Conservation (phyloP, 306 rosid species). For the Vicia faba region DNA sequence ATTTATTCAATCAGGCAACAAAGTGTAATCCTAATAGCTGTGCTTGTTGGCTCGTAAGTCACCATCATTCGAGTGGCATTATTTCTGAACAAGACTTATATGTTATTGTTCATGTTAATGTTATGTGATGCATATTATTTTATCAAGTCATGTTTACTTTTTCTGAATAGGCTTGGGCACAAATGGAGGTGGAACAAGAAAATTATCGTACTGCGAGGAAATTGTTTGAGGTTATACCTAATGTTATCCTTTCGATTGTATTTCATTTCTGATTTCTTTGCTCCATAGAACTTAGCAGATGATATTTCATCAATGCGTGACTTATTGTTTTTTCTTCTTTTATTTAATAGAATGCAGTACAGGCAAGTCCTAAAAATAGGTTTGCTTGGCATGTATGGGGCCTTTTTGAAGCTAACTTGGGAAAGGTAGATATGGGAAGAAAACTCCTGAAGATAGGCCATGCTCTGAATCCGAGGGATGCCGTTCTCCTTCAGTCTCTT, state of each 20-base stretch:
- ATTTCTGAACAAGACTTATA: slow-evolving; percentile 26
- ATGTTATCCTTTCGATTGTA: not conserved
- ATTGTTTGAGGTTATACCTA: slow-evolving; percentile 76
- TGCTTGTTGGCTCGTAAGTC: slow-evolving; percentile 98
- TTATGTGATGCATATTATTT: slow-evolving; percentile 4
- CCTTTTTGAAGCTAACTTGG: slow-evolving; percentile 81
- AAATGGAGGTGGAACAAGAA: slow-evolving; percentile 84
- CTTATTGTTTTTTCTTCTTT: slow-evolving; percentile 28
- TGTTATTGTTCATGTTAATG: not conserved
- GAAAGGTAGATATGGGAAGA: slow-evolving; percentile 71
- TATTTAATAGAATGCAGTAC: slow-evolving; percentile 71
- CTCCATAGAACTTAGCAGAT: slow-evolving; percentile 17
- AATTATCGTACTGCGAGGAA: slow-evolving; percentile 66
- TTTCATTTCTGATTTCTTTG: slow-evolving; percentile 14
- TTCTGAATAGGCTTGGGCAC: slow-evolving; percentile 85
- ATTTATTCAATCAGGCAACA: slow-evolving; percentile 84
- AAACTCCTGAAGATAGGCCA: slow-evolving; percentile 89
- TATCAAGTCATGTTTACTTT: slow-evolving; percentile 15
- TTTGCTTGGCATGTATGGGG: slow-evolving; percentile 99
- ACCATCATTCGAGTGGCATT: slow-evolving; percentile 28
- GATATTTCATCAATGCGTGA: slow-evolving; percentile 6
- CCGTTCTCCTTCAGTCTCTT: slow-evolving; percentile 93
- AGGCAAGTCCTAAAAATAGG: slow-evolving; percentile 96
- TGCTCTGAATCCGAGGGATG: slow-evolving; percentile 87
- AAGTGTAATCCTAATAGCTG: slow-evolving; percentile 88